Base-by-base conservation (phyloP, 2,329 filamentous ascomycete species). In the Zalaria sp. region DNA sequence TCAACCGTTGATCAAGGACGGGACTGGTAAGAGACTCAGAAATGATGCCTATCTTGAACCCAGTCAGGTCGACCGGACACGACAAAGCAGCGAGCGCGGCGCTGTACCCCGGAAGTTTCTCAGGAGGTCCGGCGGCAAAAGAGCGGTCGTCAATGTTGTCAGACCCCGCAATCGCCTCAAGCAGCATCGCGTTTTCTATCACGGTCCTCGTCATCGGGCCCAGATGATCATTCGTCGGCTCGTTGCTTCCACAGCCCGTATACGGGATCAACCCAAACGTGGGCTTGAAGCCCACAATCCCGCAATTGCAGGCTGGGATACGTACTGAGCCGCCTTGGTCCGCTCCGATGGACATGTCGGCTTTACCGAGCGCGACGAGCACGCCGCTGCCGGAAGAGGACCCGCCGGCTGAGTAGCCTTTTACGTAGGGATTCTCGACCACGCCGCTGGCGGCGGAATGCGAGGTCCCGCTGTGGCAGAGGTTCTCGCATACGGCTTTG, bases 401-500 rank as follows among this genome's bases (percentile, higher is more conserved):
- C 2, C 59, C 59, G 28, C 59, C 59, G 2, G 59, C 57, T 1
- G 56, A 58, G 40, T 58, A 59, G 3, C 53, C 53, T 27, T 51
- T 51, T n/a, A 56, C 41, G 52, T 53, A 57, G 1, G 58, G 54
- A 44, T 62, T 60, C 28, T 69, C 60, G 2, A 71, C 65, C 1
- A 59, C 56, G 0, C 68, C 68, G 3, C 61, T 63, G 18, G 63
- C 59, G 0, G 64, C 61, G 3, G 66, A 66, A 41, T 56, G 60
- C 7, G 61, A 65, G n/a, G 67, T 46, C 2, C 60, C 61, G 6
- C 61, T 60, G 42, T 62, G 59, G 35, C 60, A 67, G 35, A 67
- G 57, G 46, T 69, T 68, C 49, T 71, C 68, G 45, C 68, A 72
- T 3, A 64, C 66, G 35, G 57, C 61, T 41, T 65, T 66, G 6